A percentile compares a stretch with the other conserved stretches of the same genome.
Evolutionary conservation across 306 rosid species (phyloP).

Genomic region (Cicer bijugum): DNA sequence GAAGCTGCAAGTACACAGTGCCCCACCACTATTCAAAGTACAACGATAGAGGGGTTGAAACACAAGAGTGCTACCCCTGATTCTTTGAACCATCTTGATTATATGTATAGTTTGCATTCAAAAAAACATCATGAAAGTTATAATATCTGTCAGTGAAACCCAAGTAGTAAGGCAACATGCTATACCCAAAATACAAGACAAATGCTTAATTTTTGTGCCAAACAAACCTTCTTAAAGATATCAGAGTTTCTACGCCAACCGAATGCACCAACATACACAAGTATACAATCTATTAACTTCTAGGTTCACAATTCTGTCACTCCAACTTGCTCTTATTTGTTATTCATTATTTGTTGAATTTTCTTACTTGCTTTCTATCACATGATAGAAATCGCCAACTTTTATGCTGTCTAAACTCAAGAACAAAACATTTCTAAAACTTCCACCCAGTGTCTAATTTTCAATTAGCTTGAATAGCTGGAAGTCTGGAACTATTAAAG

Average conservation of each 20-base stretch:
- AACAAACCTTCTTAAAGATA: constrained; percentile 8
- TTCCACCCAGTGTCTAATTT: constrained; percentile 18
- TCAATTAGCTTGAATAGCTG: constrained; percentile 6
- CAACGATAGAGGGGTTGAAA: not conserved
- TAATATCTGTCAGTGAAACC: constrained; percentile 10
- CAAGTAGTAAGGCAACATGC: not conserved
- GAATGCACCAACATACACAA: constrained; percentile 12
- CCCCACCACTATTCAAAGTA: not conserved
- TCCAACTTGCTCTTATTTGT: not conserved
- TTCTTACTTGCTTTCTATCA: not conserved
- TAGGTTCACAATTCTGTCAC: constrained; percentile 6
- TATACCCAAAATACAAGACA: constrained; percentile 6
- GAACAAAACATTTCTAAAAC: constrained; percentile 14
- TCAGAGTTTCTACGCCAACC: constrained; percentile 4
- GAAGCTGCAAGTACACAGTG: not conserved
- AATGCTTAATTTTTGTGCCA: not conserved
- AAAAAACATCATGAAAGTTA: not conserved
- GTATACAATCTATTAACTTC: not conserved
- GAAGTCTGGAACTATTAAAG: constrained; percentile 17
- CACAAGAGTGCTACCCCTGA: not conserved
- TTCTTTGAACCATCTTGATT: no score
- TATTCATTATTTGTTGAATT: not conserved
- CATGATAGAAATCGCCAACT: not conserved
- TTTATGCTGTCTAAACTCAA: not conserved
- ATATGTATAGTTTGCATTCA: no score